These are phyloP conservation scores for Ganoderma sp. DNA, from an alignment of 1,284 basidiomycete species.

Conservation along the genomic window DNA sequence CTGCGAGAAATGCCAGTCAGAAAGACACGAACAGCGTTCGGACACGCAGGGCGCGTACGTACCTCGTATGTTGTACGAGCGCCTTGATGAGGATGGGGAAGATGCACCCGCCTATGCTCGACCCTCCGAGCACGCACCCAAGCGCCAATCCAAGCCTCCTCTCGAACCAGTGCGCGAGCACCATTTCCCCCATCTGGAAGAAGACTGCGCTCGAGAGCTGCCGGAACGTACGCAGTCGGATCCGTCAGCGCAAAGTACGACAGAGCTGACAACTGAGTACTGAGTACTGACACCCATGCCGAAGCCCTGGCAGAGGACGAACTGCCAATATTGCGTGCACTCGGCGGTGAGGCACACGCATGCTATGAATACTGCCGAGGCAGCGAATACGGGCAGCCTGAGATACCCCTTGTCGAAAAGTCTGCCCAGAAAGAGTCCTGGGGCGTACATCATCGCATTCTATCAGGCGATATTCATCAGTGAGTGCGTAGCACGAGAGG, in stretches of 20 bases:
- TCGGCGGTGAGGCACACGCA: conserved; percentile 55
- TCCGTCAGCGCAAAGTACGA: too few species aligned
- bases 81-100: conserved; percentile 49
- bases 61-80: conserved; percentile 45
- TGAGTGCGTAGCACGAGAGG: background rate
- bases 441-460: background rate
- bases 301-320: conserved; percentile 55
- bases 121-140: conserved; percentile 46
- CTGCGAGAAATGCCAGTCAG: background rate
- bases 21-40: too few species aligned
- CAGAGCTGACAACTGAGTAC: conserved; percentile 27
- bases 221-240: too few species aligned
- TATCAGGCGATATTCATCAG: background rate
- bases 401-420: conserved; percentile 59
- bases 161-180: conserved; percentile 52
- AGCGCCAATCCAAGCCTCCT: conserved; percentile 46
- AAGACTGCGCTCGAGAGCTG: background rate
- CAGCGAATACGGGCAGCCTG: conserved; percentile 43
- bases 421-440: conserved; percentile 40
- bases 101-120: conserved; percentile 49
- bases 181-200: background rate
- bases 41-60: background rate
- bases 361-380: conserved; percentile 43
- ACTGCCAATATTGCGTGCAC: conserved; percentile 57
- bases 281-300: conserved; percentile 44